phyloP scores from a whole-genome alignment of 2,329 filamentous ascomycete genomes.

The Harringtonia aguacate region DNA sequence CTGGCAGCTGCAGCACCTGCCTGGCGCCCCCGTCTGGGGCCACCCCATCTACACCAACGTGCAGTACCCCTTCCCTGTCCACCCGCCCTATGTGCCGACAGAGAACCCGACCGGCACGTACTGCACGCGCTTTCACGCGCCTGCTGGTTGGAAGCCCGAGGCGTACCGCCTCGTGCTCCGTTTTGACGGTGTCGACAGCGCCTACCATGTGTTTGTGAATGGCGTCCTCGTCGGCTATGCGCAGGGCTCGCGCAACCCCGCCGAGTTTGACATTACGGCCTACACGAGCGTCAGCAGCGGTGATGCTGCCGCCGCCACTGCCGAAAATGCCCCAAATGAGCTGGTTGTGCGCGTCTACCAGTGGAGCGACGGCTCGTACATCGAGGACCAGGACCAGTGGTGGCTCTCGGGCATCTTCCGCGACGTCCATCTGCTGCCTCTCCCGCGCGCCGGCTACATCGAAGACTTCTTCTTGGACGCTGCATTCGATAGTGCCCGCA shows the following conservation, averaged over 20 bases:
- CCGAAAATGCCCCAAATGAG: conserved; percentile 37
- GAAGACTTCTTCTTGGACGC: conserved; percentile 49
- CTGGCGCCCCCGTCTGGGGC: conserved; percentile 30
- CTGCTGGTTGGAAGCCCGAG: conserved; percentile 27
- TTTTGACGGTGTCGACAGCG: conserved; percentile 63
- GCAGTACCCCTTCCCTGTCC: conserved; percentile 53
- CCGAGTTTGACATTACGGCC: conserved; percentile 56
- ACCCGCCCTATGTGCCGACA: conserved; percentile 50
- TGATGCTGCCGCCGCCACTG: too few relatives aligned
- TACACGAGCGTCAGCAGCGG: conserved; percentile 26
- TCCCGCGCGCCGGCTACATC: conserved; percentile 38
- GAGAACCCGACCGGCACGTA: conserved; percentile 59
- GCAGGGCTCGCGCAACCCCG: conserved; percentile 56
- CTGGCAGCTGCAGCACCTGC: conserved; percentile 55
- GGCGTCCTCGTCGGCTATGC: conserved; percentile 53
- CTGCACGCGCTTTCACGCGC: conserved; percentile 42
- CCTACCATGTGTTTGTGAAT: conserved; percentile 61
- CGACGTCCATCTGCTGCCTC: conserved; percentile 51
- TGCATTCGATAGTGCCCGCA: conserved; percentile 38
- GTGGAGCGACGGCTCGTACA: conserved; percentile 58
- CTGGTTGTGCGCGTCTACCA: conserved; percentile 59
- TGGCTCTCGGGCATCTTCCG: conserved; percentile 58
- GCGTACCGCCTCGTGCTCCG: conserved; percentile 45
- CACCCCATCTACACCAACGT: conserved; percentile 60
- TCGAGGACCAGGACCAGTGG: conserved; percentile 63